Evolutionary conservation across 2,329 filamentous ascomycete species (phyloP), one percentile per base, ranked within the genome.

Genomic region (Macrophomina phaseolina): DNA sequence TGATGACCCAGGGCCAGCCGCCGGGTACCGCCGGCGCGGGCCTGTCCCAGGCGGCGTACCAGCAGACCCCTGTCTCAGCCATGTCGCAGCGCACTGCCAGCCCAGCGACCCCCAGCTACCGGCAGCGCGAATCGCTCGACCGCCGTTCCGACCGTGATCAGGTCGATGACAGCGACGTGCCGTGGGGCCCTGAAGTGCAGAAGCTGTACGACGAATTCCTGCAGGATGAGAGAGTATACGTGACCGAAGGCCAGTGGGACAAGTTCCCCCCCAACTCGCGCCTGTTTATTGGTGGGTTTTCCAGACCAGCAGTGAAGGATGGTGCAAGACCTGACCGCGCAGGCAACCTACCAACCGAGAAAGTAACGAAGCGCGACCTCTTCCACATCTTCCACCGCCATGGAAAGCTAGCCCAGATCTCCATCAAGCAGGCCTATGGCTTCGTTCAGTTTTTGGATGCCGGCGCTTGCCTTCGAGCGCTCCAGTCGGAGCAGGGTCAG

Each of bases 371-470:
- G 80, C 88, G 91, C 70, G 94, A 98, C 78, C 89, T 98, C 8
- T 98, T 97, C 79, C 91, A 97, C 75, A 85, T 94, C 18, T 98
- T 99, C 76, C 89, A 93, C 75, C 86, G 85, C 67, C 94, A 93
- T 76, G 95, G 95, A 64, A 90, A 90, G 68, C 83, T 99, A 55
- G 94, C 94, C 1, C 95, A 99, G 77, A 95, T 98, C 68, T 97
- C 93, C 0, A 92, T 98, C 72, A 98, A 98, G 79, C 93, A 95
- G 71, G 94, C 94, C 1, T 98, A 97, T 79, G 95, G 95, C 1
- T 99, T 98, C 76, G 93, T 98, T 42, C 95, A 98, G 76, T 99
- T 96, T 71, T 86, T 97, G 70, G 90, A 92, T 36, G 82, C 89
- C 4, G 84, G 86, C 2, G 90, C 94, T 74, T 97, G 93, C 70